These are phyloP conservation scores for Alternaria metachromatica DNA, from an alignment of 2,329 filamentous ascomycete species.

Conservation along the genomic window DNA sequence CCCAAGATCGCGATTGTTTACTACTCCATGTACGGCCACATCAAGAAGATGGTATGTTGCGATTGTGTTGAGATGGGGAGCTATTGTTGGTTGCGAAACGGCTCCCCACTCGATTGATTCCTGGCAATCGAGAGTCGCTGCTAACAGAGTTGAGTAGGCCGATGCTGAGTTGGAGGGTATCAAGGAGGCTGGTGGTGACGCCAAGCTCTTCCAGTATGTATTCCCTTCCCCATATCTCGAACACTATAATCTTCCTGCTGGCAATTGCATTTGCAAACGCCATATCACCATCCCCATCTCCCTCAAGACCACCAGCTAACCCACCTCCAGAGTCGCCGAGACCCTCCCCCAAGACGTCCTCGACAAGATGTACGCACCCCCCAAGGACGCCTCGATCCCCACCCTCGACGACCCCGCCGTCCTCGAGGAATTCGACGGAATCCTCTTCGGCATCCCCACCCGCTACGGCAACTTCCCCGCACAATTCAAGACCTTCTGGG, in stretches of 20 bases:
- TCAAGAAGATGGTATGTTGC: constrained; percentile 41
- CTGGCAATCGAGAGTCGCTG: constrained; percentile 3
- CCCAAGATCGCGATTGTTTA: constrained; percentile 92
- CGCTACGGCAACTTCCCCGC: constrained; percentile 96
- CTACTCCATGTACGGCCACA: constrained; percentile 50
- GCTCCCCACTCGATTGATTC: background rate
- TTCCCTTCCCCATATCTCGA: background rate
- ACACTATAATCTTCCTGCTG: background rate
- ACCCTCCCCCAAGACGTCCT: constrained; percentile 86
- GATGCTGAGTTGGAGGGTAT: constrained; percentile 91
- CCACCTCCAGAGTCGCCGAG: constrained; percentile 70
- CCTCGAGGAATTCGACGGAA: constrained; percentile 80
- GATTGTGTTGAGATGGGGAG: background rate
- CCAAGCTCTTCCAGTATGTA: constrained; percentile 79
- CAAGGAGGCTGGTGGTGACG: constrained; percentile 81
- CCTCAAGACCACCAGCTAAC: background rate
- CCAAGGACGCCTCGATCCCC: constrained; percentile 72
- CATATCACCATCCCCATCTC: background rate
- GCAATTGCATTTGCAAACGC: background rate
- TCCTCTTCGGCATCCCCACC: constrained; percentile 94
- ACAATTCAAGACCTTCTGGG: constrained; percentile 95
- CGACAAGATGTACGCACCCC: constrained; percentile 86
- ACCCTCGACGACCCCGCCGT: constrained; percentile 65
- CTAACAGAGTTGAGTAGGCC: constrained; percentile 62
- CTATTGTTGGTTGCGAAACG: background rate